Base-by-base conservation (phyloP, 2,329 filamentous ascomycete genomes). In the Xylaria sp. region DNA sequence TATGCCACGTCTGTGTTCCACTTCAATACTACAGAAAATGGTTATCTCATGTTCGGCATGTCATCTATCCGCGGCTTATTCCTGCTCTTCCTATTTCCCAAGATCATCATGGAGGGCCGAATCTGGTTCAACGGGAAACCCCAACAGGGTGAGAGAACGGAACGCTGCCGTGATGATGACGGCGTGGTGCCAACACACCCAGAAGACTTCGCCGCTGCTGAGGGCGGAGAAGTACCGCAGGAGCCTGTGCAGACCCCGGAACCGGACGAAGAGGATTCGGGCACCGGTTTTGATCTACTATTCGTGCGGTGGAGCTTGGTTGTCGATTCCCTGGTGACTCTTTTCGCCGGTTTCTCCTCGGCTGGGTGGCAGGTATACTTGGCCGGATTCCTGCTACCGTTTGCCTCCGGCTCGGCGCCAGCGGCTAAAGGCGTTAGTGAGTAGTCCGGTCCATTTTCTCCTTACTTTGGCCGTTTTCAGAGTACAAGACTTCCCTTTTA, bases 401-500 rank as follows among this genome's bases (percentile, higher is more conserved):
- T 93, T 34, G 90, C 89, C 0, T 90, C 90, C 0, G 91, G 91
- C 0, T 90, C 90, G 0, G 90, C 89, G 0, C 86, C 90, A 0
- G 89, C 90, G 0, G 89, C 90, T 1, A 93, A 93, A 71, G 91
- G 90, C 0, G 89, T 90, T n/a, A 46, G 43, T 45, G 8, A 45
- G 43, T 45, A 23, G 23, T 45, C 18, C n/a, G n/a, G 6, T 23
- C n/a, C 10, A 1, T 23, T 45, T 23, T 23, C n/a, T n/a, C 13
- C 43, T 45, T 45, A 2, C 18, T 23, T 4, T 45, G 10, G 41
- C 8, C 4, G 5, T n/a, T 45, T 23, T 23, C n/a, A 20, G 8
- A 45, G 41, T n/a, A 3, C 1, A 4, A 1, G 8, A 12, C 8
- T 45, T 23, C 9, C n/a, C 2, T 23, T 12, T 45, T 45, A 4